A percentile compares a stretch with the other conserved stretches of the same genome.
phyloP scores from a whole-genome alignment of 768 basidiomycete species.

The Pleurotus platypus region DNA sequence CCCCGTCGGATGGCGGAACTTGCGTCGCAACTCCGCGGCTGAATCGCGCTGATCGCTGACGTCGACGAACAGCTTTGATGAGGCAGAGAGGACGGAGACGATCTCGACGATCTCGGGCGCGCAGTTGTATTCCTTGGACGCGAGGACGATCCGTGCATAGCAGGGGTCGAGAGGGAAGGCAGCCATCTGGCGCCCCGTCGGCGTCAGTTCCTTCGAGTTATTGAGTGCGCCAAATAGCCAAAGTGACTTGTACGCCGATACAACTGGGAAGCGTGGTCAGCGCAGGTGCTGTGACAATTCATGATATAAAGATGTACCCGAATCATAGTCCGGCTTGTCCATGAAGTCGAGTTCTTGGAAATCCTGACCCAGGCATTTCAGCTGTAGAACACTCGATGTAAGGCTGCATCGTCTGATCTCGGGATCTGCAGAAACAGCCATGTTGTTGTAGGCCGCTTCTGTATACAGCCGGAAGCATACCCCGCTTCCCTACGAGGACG shows the following conservation, averaged over 20 bases:
- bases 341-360: constrained; percentile 82
- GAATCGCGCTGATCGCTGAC: constrained; percentile 69
- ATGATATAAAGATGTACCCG: constrained; percentile 46
- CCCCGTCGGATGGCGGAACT: constrained; percentile 81
- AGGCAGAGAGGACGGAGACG: constrained; percentile 77
- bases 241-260: constrained; percentile 64
- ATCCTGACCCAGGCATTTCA: constrained; percentile 81
- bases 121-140: constrained; percentile 71
- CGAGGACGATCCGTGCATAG: constrained; percentile 74
- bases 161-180: constrained; percentile 90
- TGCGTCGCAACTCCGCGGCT: constrained; percentile 63
- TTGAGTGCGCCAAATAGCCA: constrained; percentile 80
- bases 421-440: constrained; percentile 70
- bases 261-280: constrained; percentile 35
- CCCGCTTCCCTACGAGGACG: constrained; percentile 58
- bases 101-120: constrained; percentile 80
- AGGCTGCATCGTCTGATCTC: constrained; percentile 90
- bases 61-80: constrained; percentile 81
- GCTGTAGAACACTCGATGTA: constrained; percentile 77
- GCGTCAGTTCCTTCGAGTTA: constrained; percentile 59
- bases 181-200: constrained; percentile 80
- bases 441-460: constrained; percentile 65
- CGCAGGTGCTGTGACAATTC: background rate
- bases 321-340: constrained; percentile 76
- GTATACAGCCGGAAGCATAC: constrained; percentile 93